Evolutionary conservation across 148 eudicot genomes (phyloP), one percentile per base, ranked within the genome.

Genomic region (Polygonum maritimum): DNA sequence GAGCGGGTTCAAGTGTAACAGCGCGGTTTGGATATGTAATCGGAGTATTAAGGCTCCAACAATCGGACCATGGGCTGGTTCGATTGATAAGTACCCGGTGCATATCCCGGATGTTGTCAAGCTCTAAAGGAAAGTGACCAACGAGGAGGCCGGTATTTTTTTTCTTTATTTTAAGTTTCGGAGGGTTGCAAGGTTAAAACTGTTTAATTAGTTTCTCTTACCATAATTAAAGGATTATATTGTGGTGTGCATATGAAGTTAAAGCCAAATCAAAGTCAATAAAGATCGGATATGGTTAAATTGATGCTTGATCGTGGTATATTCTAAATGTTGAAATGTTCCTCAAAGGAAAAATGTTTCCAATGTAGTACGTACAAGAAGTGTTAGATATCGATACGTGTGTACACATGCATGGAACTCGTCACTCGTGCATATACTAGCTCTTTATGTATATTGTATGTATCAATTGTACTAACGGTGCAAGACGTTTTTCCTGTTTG

Each of bases 21-120:
- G 85, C 73, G 85, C 80, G 21, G 83, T 80, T 41, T 83, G 85
- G 85, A 80, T 75, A n/a, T 83, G 85, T 13, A 80, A 77, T 33
- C 78, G 82, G 40, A 79, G 44, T 44, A 60, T 85, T 33, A 54
- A 49, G 13, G 14, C 73, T 2, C 58, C 80, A 0, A 26, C 26
- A 4, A 85, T 71, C 48, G 83, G 87, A 9, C 88, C 88, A 12
- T 85, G 88, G 85, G 49, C 19, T 10, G 84, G 81, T 70, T 80
- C 80, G 11, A 70, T 85, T 47, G 36, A 83, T 36, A 76, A 45
- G 78, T 85, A 85, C 69, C 88, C 86, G 15, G 72, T 85, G n/a
- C 39, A 76, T n/a, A 72, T 85, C 19, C 86, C 88, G 2, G 81
- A 82, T 7, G 39, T 73, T 14, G 69, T 78, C 8, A 78, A 80